Base-by-base conservation (phyloP, 352 stramenopile species). In the Phytophthora pini region DNA sequence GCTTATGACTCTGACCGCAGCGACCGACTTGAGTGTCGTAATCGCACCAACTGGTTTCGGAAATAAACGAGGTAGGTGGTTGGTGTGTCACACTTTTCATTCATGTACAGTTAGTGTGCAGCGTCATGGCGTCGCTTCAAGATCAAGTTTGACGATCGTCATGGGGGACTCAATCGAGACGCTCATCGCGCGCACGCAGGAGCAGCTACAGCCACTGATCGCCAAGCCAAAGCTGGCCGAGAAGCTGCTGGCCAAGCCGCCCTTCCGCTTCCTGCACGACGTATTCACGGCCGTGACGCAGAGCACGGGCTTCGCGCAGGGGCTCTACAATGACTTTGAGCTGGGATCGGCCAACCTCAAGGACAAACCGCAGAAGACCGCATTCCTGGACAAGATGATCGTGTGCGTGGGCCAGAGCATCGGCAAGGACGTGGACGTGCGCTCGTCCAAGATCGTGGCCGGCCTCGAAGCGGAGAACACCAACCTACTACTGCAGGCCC, bases 241-340 rank as follows among this genome's bases (percentile, higher is more conserved):
- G 32, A 99, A 99, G 80, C 81, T 99, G 41, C 83, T 99, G 40
- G 72, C 77, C 63, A 98, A 98, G 69, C 97, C 97, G 32, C 97
- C 97, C 13, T 99, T 99, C 76, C 92, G 96, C 38, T 99, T 99
- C 71, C 77, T 99, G 41, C 90, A 98, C 74, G 95, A 99, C 71
- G 81, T 99, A 38, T 92, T 99, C 55, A 80, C 88, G 44, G 93
- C 90, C 45, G 74, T 99, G 36, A 89, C 78, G 20, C 72, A 82
- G 48, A 64, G 73, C 65, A 97, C 92, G 46, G 92, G 92, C 38
- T 98, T 99, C 65, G 84, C 75, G 32, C 79, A 91, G 55, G 80
- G 76, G 3, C 75, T 95, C 41, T 97, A 95, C 73, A 96, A 86
- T 61, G 79, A 80, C 68, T 87, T 89, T 49, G 84, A 94, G 55